Evolutionary conservation across 2,329 filamentous ascomycete genomes (phyloP).

Genomic region (Fusarium caatingaense): DNA sequence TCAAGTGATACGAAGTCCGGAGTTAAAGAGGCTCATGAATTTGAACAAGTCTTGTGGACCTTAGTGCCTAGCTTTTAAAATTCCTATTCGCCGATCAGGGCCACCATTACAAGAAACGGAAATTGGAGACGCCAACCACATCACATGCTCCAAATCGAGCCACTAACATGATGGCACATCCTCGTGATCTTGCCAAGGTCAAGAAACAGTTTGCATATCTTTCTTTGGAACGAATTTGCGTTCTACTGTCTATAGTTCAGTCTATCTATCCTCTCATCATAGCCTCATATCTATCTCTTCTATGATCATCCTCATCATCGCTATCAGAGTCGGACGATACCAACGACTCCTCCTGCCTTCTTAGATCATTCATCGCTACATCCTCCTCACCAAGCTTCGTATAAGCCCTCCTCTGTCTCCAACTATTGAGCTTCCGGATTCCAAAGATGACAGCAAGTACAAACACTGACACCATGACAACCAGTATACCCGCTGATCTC

Average conservation of each 20-base stretch:
- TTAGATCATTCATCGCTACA: slow-evolving; percentile 53
- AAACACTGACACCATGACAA: slow-evolving; percentile 13
- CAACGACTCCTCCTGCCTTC: slow-evolving; percentile 36
- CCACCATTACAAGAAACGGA: accelerated
- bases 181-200: not conserved
- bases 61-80: accelerated
- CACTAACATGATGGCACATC: not conserved
- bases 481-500: slow-evolving; percentile 39
- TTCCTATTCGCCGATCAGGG: not conserved
- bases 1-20: not conserved
- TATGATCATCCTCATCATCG: not conserved
- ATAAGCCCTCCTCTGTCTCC: slow-evolving; percentile 30
- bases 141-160: not conserved
- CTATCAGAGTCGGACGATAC: slow-evolving; percentile 35
- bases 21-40: not conserved
- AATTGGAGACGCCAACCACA: not conserved
- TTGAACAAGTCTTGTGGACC: not conserved
- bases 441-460: slow-evolving; percentile 21
- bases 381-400: slow-evolving; percentile 39
- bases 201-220: too few relatives aligned
- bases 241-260: not conserved
- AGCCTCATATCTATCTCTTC: slow-evolving; percentile 1
- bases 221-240: too few relatives aligned
- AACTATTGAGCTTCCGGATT: slow-evolving; percentile 11
- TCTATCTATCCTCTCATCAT: slow-evolving; percentile 1